Evolutionary conservation across 2,329 filamentous ascomycete species (phyloP).

Genomic region (Blumeriella jaapii): DNA sequence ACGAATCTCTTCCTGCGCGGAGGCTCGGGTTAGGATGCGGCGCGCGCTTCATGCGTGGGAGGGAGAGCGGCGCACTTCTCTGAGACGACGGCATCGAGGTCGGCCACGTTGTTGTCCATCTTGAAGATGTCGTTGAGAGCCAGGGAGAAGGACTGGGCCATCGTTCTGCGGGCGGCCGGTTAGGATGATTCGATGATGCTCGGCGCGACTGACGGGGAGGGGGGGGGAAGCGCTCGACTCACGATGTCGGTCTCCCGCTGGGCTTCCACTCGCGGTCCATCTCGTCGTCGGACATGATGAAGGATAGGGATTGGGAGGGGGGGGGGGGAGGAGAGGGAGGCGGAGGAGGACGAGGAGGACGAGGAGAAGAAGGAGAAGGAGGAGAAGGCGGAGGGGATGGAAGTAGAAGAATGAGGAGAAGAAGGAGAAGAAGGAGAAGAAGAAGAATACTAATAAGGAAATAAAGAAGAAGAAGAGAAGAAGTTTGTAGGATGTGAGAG

Average conservation of each 20-base stretch:
- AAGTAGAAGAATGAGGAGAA: too few relatives aligned
- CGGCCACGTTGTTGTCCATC: slow-evolving; percentile 66
- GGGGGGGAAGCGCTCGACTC: slow-evolving; percentile 31
- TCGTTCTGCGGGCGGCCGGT: slow-evolving; percentile 46
- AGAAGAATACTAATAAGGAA: too few relatives aligned
- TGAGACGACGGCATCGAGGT: slow-evolving; percentile 63
- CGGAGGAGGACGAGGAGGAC: too few relatives aligned
- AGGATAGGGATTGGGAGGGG: background rate
- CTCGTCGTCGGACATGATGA: slow-evolving; percentile 47
- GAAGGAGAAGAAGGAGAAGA: too few relatives aligned
- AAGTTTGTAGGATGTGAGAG: too few relatives aligned
- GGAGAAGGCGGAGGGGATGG: too few relatives aligned
- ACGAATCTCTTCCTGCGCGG: slow-evolving; percentile 66
- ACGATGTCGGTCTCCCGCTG: slow-evolving; percentile 72
- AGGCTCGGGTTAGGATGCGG: slow-evolving; percentile 2
- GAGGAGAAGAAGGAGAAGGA: too few relatives aligned
- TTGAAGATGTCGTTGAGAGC: slow-evolving; percentile 85
- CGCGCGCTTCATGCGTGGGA: background rate
- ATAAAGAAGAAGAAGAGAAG: too few relatives aligned
- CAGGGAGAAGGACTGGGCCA: slow-evolving; percentile 76
- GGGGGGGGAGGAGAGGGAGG: background rate
- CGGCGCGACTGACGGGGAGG: background rate
- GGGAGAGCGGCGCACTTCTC: slow-evolving; percentile 52
- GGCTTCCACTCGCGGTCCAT: slow-evolving; percentile 73
- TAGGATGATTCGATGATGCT: background rate